Base-by-base conservation (phyloP, 2,329 filamentous ascomycete genomes). In the Seiridium unicorne region DNA sequence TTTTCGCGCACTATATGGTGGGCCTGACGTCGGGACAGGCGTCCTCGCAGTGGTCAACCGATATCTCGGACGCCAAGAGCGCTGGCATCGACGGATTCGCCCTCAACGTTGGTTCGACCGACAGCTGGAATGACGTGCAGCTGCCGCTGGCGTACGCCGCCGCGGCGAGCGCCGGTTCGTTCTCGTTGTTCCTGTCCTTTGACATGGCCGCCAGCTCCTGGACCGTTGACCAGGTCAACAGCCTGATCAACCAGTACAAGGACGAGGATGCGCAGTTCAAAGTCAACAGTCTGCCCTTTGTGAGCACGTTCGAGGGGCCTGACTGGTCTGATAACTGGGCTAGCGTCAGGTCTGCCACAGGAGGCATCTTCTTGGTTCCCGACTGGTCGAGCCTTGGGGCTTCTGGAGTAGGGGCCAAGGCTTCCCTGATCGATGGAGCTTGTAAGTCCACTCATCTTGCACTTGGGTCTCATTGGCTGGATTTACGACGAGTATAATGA, bases 231-330 rank as follows among this genome's bases (percentile, higher is more conserved):
- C 58, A 56, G 2, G 73, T 77, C 10, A 65, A 65, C 32, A 59
- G 60, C 32, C 57, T 71, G 7, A 57, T 75, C 55, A 62, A 66
- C 8, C 42, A 62, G 32, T 76, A 70, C 61, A 62, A 62, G 51
- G 42, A 8, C 18, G 58, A 64, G n/a, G 7, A 58, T 0, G 68
- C 70, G 3, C 72, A 77, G 66, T 73, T 67, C 49, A 62, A 64
- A 10, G 61, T 66, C 42, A 63, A 69, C 46, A 61, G 59, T 1
- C 61, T 74, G 57, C 76, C 81, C 0, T 71, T 84, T 32, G 82
- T 81, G 4, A 81, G 78, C 35, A 84, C 81, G 1, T 84, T 84
- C 58, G 81, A 82, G 66, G 81, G 81, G 2, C 70, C 76, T 5
- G 66, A 63, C 32, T 77, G 77, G 66, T 72, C 74, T 4, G 70